Evolutionary conservation across 2,329 filamentous ascomycete species (phyloP).

Genomic region (Onygenales sp.): DNA sequence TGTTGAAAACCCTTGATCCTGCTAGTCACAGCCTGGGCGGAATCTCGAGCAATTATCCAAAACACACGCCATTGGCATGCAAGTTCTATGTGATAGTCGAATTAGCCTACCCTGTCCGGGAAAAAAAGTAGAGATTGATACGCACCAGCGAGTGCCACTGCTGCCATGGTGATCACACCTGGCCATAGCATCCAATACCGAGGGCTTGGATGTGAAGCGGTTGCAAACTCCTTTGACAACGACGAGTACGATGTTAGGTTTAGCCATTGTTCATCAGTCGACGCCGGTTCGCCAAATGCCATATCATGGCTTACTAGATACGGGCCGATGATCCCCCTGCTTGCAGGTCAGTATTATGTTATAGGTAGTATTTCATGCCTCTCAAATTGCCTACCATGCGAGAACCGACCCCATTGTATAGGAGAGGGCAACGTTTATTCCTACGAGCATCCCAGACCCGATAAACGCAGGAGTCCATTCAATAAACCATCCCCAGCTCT

Average conservation of each 20-base stretch:
- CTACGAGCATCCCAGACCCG: constrained; percentile 50
- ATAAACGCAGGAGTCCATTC: constrained; percentile 54
- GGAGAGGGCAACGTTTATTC: constrained; percentile 49
- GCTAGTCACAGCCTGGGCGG: not conserved
- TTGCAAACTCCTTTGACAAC: constrained; percentile 10
- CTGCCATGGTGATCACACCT: constrained; percentile 6
- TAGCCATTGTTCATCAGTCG: constrained; percentile 7
- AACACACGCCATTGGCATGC: constrained; percentile 8
- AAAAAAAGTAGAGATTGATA: not conserved
- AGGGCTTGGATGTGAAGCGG: constrained; percentile 29
- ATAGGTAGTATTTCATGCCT: constrained; percentile 7
- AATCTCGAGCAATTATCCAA: constrained; percentile 5
- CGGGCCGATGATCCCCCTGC: constrained; percentile 45
- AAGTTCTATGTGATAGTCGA: constrained; percentile 1
- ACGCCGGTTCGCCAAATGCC: constrained; percentile 32
- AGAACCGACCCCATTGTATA: constrained; percentile 48
- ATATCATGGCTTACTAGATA: constrained; percentile 44
- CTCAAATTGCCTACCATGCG: constrained; percentile 33
- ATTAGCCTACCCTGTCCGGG: not conserved
- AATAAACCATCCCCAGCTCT: constrained; percentile 54
- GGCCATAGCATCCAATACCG: constrained; percentile 46
- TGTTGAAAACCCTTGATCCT: not conserved
- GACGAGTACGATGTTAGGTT: constrained; percentile 29
- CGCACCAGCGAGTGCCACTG: constrained; percentile 5
- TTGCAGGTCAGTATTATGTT: constrained; percentile 1